These are phyloP conservation scores for Rutidosis leptorrhynchoides DNA, from an alignment of 129 eudicot genomes.

Conservation along the genomic window DNA sequence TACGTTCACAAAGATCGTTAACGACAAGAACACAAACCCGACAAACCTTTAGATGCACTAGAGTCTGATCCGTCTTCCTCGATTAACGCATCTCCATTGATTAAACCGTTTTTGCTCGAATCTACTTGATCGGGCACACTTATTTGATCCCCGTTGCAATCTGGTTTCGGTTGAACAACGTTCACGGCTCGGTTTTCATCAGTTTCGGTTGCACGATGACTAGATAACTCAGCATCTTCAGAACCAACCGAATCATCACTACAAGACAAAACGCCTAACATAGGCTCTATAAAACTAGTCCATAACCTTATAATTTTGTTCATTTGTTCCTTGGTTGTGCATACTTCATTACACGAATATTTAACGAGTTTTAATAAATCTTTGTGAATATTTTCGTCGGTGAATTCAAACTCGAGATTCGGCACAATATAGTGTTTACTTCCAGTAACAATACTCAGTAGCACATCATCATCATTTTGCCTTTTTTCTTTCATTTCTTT, in stretches of 20 bases:
- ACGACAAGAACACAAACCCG: conserved; percentile 32
- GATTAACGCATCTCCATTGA: conserved; percentile 43
- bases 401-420: conserved; percentile 62
- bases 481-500: conserved; percentile 82
- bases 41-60: conserved; percentile 31
- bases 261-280: conserved; percentile 57
- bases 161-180: conserved; percentile 40
- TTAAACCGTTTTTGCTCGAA: conserved; percentile 33
- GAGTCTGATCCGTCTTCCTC: conserved; percentile 46
- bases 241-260: conserved; percentile 34
- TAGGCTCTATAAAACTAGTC: conserved; percentile 85
- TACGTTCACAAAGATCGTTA: neutral
- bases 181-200: conserved; percentile 33
- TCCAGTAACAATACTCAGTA: conserved; percentile 75
- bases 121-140: conserved; percentile 35
- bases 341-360: conserved; percentile 88
- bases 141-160: conserved; percentile 51
- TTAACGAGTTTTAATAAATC: conserved; percentile 72
- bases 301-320: conserved; percentile 76
- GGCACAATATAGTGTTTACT: conserved; percentile 61
- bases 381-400: conserved; percentile 69
- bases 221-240: conserved; percentile 48
- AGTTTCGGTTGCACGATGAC: conserved; percentile 35
- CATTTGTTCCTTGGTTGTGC: conserved; percentile 80
- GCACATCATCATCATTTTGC: conserved; percentile 65